These are phyloP conservation scores for Stagonosporopsis cucurbitacearum DNA, from an alignment of 2,329 filamentous ascomycete species.

Conservation along the genomic window DNA sequence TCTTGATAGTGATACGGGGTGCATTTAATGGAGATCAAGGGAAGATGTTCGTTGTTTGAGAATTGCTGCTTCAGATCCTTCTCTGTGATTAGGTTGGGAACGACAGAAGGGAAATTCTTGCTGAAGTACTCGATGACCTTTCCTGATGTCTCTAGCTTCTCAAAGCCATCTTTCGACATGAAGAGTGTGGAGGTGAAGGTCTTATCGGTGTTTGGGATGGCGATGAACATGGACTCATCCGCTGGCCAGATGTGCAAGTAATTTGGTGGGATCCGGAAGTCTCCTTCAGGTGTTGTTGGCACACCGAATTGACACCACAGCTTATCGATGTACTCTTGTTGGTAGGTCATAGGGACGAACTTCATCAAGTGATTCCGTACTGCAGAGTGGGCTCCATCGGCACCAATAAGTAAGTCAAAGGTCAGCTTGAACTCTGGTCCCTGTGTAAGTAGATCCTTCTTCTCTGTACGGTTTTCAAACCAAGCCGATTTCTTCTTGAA, in stretches of 20 bases:
- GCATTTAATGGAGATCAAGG: constrained; percentile 93
- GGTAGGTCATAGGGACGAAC: constrained; percentile 85
- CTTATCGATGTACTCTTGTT: constrained; percentile 94
- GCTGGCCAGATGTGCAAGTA: constrained; percentile 98
- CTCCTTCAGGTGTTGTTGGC: constrained; percentile 57
- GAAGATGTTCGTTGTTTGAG: constrained; percentile 82
- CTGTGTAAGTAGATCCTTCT: constrained; percentile 32
- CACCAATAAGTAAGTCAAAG: constrained; percentile 95
- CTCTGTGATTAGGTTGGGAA: constrained; percentile 68
- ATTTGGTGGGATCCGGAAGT: constrained; percentile 85
- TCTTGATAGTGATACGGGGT: constrained; percentile 81
- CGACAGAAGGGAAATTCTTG: constrained; percentile 84
- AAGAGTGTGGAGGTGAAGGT: constrained; percentile 97
- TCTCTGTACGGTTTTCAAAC: constrained; percentile 69
- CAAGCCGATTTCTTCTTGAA: constrained; percentile 81
- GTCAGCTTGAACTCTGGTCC: constrained; percentile 73
- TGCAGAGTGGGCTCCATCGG: constrained; percentile 92
- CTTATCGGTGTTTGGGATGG: constrained; percentile 85
- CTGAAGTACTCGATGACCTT: constrained; percentile 77
- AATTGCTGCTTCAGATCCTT: constrained; percentile 77
- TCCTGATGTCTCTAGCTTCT: constrained; percentile 68
- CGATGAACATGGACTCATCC: constrained; percentile 96
- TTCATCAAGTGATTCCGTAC: constrained; percentile 97
- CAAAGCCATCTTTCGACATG: constrained; percentile 74
- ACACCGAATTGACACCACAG: constrained; percentile 97